Evolutionary conservation across 352 stramenopile species (phyloP).

Genomic region (Phytophthora palmivora): DNA sequence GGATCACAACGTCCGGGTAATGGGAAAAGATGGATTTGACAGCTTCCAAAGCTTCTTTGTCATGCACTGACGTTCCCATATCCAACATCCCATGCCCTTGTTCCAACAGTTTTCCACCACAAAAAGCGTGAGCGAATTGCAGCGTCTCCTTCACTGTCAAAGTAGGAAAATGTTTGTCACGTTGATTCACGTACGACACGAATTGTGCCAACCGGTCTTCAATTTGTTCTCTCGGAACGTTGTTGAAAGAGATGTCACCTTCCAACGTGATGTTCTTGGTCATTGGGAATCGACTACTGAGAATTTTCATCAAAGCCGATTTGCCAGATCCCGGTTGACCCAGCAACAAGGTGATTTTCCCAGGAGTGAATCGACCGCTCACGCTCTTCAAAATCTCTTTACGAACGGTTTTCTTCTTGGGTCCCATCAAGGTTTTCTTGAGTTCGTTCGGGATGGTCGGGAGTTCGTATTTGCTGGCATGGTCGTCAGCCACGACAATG

Average conservation of each 20-base stretch:
- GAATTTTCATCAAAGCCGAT: constrained; percentile 42
- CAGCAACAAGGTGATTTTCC: constrained; percentile 23
- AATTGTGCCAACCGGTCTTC: constrained; percentile 36
- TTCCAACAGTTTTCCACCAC: constrained; percentile 26
- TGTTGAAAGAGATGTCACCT: constrained; percentile 17
- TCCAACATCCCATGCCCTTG: constrained; percentile 35
- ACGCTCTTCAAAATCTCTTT: constrained; percentile 25
- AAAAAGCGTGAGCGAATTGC: constrained; percentile 45
- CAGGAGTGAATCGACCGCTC: constrained; percentile 19
- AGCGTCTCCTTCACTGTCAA: constrained; percentile 63
- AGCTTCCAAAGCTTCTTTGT: constrained; percentile 29
- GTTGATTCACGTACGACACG: constrained; percentile 52
- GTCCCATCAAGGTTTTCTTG: constrained; percentile 34
- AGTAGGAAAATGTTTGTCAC: constrained; percentile 55
- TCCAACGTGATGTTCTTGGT: constrained; percentile 21
- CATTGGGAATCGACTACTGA: constrained; percentile 26
- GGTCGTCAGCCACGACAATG: constrained; percentile 20
- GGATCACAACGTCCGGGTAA: constrained; percentile 19
- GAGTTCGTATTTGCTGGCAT: constrained; percentile 20
- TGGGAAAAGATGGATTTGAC: constrained; percentile 23
- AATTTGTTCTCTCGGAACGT: constrained; percentile 7
- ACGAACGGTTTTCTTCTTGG: constrained; percentile 28
- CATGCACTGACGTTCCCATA: constrained; percentile 26
- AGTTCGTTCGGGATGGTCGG: constrained; percentile 27
- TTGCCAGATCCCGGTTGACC: constrained; percentile 19